phyloP scores from a whole-genome alignment of 2,329 filamentous ascomycete species.

The Aspergillus sergii region DNA sequence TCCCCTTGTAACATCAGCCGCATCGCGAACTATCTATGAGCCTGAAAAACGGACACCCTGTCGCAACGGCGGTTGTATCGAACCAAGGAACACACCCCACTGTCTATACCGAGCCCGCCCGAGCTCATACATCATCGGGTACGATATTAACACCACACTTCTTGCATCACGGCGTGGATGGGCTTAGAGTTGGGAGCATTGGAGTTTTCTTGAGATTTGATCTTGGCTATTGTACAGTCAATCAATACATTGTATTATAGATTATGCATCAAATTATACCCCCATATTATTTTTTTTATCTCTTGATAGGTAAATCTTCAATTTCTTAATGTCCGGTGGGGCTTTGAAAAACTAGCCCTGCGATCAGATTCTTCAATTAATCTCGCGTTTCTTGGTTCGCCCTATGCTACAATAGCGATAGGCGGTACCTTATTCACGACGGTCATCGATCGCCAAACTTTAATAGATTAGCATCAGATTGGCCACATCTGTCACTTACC shows the following conservation, averaged over 20 bases:
- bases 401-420: background rate
- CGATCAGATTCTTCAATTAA: background rate
- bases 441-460: background rate
- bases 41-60: background rate
- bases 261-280: background rate
- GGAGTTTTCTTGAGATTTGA: background rate
- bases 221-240: background rate
- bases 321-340: background rate
- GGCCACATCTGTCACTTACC: background rate
- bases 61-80: background rate
- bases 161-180: background rate
- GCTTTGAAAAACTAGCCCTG: background rate
- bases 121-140: background rate
- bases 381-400: background rate
- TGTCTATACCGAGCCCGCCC: background rate
- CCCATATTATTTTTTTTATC: background rate
- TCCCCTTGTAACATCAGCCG: background rate
- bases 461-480: background rate
- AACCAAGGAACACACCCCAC: background rate
- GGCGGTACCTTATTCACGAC: background rate
- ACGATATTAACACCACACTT: background rate
- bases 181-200: background rate
- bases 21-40: background rate
- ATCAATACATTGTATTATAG: background rate
- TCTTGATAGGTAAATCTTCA: background rate